phyloP scores from a whole-genome alignment of 1,139 yeast species.

The Debaryomyces fabryi region DNA sequence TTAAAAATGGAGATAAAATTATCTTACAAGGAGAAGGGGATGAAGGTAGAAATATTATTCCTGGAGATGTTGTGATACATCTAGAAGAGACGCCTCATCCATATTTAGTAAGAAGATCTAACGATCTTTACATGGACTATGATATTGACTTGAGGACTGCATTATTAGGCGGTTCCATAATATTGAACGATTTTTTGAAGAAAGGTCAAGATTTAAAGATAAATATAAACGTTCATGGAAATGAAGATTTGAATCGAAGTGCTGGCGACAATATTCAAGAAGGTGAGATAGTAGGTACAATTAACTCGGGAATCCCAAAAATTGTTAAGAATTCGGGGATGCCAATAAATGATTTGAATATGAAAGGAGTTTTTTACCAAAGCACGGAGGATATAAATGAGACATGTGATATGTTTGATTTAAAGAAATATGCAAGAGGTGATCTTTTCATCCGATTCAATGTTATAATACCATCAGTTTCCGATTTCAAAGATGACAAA shows the following conservation, averaged over 20 bases:
- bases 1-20: slow-evolving; percentile 51
- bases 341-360: slow-evolving; percentile 58
- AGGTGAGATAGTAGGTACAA: slow-evolving; percentile 53
- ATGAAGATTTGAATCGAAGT: slow-evolving; percentile 24
- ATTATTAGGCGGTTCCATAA: slow-evolving; percentile 55
- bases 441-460: slow-evolving; percentile 47
- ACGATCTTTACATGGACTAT: slow-evolving; percentile 49
- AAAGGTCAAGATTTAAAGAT: slow-evolving; percentile 47
- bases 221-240: slow-evolving; percentile 42
- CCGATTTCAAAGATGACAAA: slow-evolving; percentile 26
- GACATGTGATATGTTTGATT: slow-evolving; percentile 21
- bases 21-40: slow-evolving; percentile 63
- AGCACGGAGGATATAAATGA: slow-evolving; percentile 21
- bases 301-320: slow-evolving; percentile 50
- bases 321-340: slow-evolving; percentile 55
- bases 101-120: slow-evolving; percentile 50
- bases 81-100: slow-evolving; percentile 38
- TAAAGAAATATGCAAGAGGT: slow-evolving; percentile 32
- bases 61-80: slow-evolving; percentile 67
- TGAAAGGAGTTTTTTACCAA: slow-evolving; percentile 28
- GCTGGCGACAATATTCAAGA: slow-evolving; percentile 28
- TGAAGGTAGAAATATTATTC: slow-evolving; percentile 58
- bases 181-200: slow-evolving; percentile 43
- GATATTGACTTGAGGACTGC: slow-evolving; percentile 56
- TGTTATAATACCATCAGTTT: slow-evolving; percentile 36